Conservation (phyloP, 202 grass and related monocot species). For the Brachypodium distachyon region DNA sequence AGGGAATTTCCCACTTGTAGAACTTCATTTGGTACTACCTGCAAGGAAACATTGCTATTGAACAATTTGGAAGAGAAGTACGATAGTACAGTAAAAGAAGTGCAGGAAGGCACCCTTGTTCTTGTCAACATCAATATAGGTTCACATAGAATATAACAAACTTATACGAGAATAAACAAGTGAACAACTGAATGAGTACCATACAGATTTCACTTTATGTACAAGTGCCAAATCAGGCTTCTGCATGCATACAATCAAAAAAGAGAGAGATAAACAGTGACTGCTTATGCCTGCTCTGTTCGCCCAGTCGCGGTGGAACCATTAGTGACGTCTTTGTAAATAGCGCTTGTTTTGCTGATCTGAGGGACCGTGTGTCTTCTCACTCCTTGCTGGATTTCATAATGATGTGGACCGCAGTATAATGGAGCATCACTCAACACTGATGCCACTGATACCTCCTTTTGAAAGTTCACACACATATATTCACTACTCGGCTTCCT, state of each 20-base stretch:
- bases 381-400: neutral
- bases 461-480: neutral
- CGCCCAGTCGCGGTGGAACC: neutral
- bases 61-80: neutral
- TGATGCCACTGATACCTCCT: neutral
- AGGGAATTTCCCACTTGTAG: constrained; percentile 70
- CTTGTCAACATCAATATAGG: neutral
- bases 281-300: neutral
- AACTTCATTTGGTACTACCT: constrained; percentile 87
- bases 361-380: neutral
- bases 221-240: neutral
- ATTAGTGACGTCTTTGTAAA: neutral
- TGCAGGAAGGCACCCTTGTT: neutral
- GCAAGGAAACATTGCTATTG: constrained; percentile 23
- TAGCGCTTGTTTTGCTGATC: neutral
- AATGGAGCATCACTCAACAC: neutral
- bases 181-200: neutral
- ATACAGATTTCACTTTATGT: neutral
- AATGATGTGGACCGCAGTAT: neutral
- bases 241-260: neutral
- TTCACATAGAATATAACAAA: constrained; percentile 1
- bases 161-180: neutral
- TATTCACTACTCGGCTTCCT: neutral
- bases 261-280: neutral
- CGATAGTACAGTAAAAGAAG: neutral